Percentiles rank a stretch among this genome's conserved stretches.
These are phyloP conservation scores for Aspergillus floridensis DNA, from an alignment of 2,329 filamentous ascomycete species.

Conservation along the genomic window DNA sequence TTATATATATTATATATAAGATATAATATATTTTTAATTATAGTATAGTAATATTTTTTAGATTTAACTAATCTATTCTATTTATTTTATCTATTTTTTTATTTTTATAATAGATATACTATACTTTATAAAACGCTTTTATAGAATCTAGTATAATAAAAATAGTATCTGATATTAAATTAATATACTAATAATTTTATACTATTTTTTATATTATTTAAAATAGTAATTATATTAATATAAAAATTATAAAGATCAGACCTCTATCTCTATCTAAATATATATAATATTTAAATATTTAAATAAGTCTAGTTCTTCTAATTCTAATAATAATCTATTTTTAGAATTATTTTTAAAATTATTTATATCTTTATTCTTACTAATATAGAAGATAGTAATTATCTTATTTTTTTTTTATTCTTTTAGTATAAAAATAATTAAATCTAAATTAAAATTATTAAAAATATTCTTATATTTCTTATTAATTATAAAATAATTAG, in stretches of 20 bases:
- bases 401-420: neutral
- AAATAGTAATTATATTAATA: neutral
- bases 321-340: neutral
- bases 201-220: neutral
- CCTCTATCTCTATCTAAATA: neutral
- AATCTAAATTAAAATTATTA: neutral
- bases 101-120: too few relatives aligned
- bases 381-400: neutral
- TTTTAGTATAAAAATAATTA: neutral
- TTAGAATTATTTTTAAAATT: neutral
- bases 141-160: neutral
- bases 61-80: too few relatives aligned
- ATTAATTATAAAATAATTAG: slow-evolving; percentile 1
- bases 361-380: neutral
- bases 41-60: too few relatives aligned
- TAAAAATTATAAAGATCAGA: neutral
- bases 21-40: too few relatives aligned
- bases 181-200: neutral
- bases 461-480: slow-evolving; percentile 1
- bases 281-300: neutral
- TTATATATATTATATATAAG: too few relatives aligned
- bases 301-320: neutral
- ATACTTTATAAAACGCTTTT: neutral
- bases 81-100: too few relatives aligned
- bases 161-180: neutral